A percentile compares a stretch with the other conserved stretches of the same genome.
Evolutionary conservation across 768 basidiomycete genomes (phyloP).

Genomic region (Amanita brunnescens): DNA sequence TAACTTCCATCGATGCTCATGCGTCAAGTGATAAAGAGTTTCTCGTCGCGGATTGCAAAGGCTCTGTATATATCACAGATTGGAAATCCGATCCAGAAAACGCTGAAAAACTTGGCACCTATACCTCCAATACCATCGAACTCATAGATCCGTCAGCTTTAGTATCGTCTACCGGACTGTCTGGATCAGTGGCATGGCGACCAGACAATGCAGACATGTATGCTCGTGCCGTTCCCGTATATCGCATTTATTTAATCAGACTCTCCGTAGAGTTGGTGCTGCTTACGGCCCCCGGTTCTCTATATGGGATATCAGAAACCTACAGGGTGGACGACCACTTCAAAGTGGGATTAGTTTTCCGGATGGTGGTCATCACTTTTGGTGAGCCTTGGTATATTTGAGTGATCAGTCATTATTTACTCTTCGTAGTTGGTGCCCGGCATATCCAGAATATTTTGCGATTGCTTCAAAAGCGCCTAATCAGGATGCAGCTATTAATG

Average conservation of each 20-base stretch:
- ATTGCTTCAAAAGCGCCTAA: slow-evolving; percentile 52
- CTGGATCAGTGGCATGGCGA: slow-evolving; percentile 63
- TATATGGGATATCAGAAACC: slow-evolving; percentile 67
- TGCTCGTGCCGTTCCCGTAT: slow-evolving; percentile 12
- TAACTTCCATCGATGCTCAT: slow-evolving; percentile 61
- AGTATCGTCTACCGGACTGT: slow-evolving; percentile 38
- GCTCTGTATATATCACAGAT: slow-evolving; percentile 71
- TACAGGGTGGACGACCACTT: slow-evolving; percentile 67
- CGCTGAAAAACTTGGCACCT: slow-evolving; percentile 43
- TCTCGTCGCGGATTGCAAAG: slow-evolving; percentile 66
- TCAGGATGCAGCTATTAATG: slow-evolving; percentile 59
- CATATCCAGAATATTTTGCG: slow-evolving; percentile 70
- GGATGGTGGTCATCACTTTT: slow-evolving; percentile 60
- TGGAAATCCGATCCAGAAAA: slow-evolving; percentile 69
- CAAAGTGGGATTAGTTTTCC: slow-evolving; percentile 54
- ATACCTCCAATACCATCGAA: slow-evolving; percentile 59
- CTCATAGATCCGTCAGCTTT: slow-evolving; percentile 63
- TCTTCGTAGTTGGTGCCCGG: slow-evolving; percentile 63
- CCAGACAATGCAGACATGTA: slow-evolving; percentile 66
- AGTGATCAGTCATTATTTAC: slow-evolving; percentile 2
- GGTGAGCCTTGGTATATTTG: slow-evolving; percentile 31
- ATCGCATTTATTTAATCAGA: background rate
- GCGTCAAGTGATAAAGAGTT: slow-evolving; percentile 70
- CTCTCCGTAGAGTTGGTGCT: slow-evolving; percentile 52
- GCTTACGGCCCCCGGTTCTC: slow-evolving; percentile 65